Evolutionary conservation across 1,284 basidiomycete genomes (phyloP).

Genomic region (Testicularia cyperi): DNA sequence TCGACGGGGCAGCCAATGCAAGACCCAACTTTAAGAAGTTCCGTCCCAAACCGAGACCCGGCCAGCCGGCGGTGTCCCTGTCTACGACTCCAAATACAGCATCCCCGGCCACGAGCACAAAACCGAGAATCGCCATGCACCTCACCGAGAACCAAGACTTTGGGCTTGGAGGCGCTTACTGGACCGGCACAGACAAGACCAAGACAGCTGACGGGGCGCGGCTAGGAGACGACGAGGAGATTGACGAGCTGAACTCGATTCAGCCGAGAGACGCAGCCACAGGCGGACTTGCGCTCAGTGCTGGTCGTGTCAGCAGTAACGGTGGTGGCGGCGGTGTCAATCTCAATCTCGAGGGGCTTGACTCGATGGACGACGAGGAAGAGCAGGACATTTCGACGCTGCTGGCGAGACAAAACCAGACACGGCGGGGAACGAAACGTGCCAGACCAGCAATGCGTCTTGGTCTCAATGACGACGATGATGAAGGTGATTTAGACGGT

Average conservation of each 20-base stretch:
- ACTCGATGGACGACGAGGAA: slow-evolving; percentile 25
- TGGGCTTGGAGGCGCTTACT: slow-evolving; percentile 4
- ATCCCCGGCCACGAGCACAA: neutral
- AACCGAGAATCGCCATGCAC: neutral
- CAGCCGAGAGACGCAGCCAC: too few relatives aligned
- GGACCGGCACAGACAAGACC: slow-evolving; percentile 1
- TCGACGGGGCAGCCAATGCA: neutral
- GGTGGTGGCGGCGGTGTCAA: too few relatives aligned
- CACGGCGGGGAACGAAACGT: slow-evolving; percentile 5
- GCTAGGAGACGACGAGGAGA: neutral
- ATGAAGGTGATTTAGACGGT: too few relatives aligned
- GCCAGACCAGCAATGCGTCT: slow-evolving; percentile 8
- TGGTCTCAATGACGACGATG: slow-evolving; percentile 20
- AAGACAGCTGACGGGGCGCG: neutral
- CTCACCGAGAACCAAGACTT: slow-evolving; percentile 1
- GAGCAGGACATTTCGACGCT: slow-evolving; percentile 27
- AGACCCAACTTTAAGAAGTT: slow-evolving; percentile 39
- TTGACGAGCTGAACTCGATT: too few relatives aligned
- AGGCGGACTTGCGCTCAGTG: too few relatives aligned
- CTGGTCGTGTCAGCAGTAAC: too few relatives aligned
- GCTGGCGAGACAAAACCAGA: slow-evolving; percentile 10
- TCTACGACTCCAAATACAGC: neutral
- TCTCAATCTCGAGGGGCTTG: slow-evolving; percentile 13
- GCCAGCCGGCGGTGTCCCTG: neutral
- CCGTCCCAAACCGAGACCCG: slow-evolving; percentile 7